phyloP scores from a whole-genome alignment of 169 alveolate genomes.

The Plasmodium chabaudi region DNA sequence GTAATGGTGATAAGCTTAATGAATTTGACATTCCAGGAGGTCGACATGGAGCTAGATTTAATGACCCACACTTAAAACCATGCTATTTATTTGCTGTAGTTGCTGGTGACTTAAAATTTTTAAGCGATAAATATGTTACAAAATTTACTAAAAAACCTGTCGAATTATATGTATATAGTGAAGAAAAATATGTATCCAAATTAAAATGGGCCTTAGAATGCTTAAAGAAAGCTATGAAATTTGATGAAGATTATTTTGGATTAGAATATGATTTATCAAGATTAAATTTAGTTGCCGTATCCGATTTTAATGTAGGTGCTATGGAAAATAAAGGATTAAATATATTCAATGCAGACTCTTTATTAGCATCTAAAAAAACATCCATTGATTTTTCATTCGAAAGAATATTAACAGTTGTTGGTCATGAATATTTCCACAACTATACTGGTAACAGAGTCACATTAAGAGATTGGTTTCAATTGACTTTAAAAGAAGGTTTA shows the following conservation, averaged over 20 bases:
- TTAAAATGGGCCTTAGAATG: constrained; percentile 91
- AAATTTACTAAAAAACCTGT: constrained; percentile 85
- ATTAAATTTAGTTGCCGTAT: constrained; percentile 92
- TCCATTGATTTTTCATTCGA: constrained; percentile 92
- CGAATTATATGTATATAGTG: constrained; percentile 86
- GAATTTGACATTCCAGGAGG: constrained; percentile 85
- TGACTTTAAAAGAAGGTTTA: constrained; percentile 94
- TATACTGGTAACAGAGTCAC: constrained; percentile 96
- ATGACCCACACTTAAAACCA: constrained; percentile 94
- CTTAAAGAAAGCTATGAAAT: constrained; percentile 91
- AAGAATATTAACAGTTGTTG: constrained; percentile 90
- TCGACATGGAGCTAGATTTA: constrained; percentile 89
- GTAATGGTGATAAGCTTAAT: constrained; percentile 88
- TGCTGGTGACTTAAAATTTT: constrained; percentile 90
- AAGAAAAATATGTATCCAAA: constrained; percentile 87
- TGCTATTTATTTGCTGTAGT: constrained; percentile 94
- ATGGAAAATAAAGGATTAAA: constrained; percentile 95
- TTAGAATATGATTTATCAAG: constrained; percentile 92
- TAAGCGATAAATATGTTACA: constrained; percentile 87
- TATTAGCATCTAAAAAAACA: constrained; percentile 90
- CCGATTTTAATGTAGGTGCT: constrained; percentile 94
- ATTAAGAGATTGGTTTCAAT: constrained; percentile 95
- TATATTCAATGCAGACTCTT: constrained; percentile 91
- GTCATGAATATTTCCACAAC: constrained; percentile 96
- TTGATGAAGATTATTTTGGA: constrained; percentile 94